Percentiles rank a stretch among this genome's conserved stretches.
Evolutionary conservation across 495 filamentous ascomycete species (phyloP).

Genomic region (Penicillium manginii): DNA sequence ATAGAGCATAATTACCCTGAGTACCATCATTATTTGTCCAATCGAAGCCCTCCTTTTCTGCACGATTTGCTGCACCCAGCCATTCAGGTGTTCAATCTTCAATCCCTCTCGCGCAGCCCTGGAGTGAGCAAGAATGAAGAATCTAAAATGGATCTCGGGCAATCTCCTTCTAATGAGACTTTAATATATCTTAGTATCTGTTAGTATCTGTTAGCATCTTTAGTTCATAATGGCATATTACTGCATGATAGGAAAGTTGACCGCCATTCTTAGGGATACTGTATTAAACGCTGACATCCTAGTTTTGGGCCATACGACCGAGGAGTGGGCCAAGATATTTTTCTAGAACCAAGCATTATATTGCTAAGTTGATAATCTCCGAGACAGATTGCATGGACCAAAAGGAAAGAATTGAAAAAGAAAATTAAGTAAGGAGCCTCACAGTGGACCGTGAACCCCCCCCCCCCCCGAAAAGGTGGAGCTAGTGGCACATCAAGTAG

Average conservation of each 20-base stretch:
- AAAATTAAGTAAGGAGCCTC: slow-evolving; percentile 4
- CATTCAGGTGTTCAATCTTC: neutral
- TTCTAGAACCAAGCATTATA: slow-evolving; percentile 8
- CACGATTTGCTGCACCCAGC: neutral
- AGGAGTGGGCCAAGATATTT: neutral
- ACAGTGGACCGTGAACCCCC: slow-evolving; percentile 1
- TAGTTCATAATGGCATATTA: neutral
- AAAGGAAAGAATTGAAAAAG: neutral
- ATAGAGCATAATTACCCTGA: no score
- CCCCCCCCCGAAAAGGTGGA: neutral
- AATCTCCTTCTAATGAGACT: neutral
- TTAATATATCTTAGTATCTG: neutral
- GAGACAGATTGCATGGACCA: slow-evolving; percentile 1
- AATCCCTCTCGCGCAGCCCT: neutral
- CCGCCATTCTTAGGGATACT: neutral
- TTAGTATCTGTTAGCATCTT: neutral
- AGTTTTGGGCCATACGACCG: neutral
- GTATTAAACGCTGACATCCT: neutral
- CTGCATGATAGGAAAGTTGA: neutral
- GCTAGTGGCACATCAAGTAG: slow-evolving; percentile 5
- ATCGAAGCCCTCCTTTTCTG: neutral
- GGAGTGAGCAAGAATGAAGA: neutral
- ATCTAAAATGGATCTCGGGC: neutral
- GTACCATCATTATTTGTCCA: no score
- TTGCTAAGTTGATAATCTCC: slow-evolving; percentile 6